Conservation (phyloP, 2,329 filamentous ascomycete genomes). For the Colletotrichum viniferum region DNA sequence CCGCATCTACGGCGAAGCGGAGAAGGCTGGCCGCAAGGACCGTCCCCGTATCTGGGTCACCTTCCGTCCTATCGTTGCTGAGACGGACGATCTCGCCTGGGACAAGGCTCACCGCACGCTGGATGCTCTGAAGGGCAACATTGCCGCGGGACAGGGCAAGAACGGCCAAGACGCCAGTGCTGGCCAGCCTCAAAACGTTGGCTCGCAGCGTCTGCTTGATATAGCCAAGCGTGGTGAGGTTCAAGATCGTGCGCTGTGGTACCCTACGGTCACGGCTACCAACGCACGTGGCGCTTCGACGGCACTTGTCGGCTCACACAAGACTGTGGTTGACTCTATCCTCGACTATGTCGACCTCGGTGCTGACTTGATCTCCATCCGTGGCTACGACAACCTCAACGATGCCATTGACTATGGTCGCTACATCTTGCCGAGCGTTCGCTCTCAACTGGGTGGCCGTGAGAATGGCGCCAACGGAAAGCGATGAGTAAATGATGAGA, state of each 20-base stretch:
- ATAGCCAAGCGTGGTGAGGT: conserved; percentile 61
- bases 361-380: conserved; percentile 62
- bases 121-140: conserved; percentile 51
- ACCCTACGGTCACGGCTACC: conserved; percentile 65
- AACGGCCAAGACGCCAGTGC: conserved; percentile 26
- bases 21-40: conserved; percentile 59
- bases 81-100: conserved; percentile 68
- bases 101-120: conserved; percentile 62
- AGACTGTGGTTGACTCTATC: conserved; percentile 58
- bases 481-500: not conserved
- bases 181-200: conserved; percentile 58
- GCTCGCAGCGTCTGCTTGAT: conserved; percentile 61
- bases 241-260: conserved; percentile 67
- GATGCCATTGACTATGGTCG: conserved; percentile 65
- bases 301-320: conserved; percentile 58
- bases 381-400: conserved; percentile 65
- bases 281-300: conserved; percentile 64
- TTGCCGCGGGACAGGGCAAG: conserved; percentile 37
- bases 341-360: conserved; percentile 63
- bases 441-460: conserved; percentile 36
- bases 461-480: not conserved
- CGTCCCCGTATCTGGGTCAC: conserved; percentile 67
- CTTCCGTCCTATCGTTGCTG: conserved; percentile 64
- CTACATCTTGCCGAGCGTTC: conserved; percentile 56
- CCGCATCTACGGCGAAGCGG: conserved; percentile 61